Evolutionary conservation across 352 stramenopile genomes (phyloP).

Genomic region (Globisporangium perplexum): DNA sequence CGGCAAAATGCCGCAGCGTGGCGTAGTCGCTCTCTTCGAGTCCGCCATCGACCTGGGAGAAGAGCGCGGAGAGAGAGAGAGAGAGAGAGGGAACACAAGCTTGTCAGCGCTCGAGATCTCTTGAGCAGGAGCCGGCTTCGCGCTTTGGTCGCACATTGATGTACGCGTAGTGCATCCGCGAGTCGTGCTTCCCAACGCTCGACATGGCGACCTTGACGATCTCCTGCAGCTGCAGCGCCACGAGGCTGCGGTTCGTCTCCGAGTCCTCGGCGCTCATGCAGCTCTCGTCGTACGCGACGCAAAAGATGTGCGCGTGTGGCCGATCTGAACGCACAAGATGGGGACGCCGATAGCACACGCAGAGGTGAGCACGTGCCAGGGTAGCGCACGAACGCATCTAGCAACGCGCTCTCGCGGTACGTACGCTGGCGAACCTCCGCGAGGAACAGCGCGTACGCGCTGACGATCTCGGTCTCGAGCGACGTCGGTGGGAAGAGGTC

Average conservation of each 20-base stretch:
- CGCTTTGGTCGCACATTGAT: conserved; percentile 40
- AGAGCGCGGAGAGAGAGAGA: neutral
- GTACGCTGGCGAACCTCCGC: conserved; percentile 75
- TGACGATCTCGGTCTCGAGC: conserved; percentile 79
- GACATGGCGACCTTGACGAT: conserved; percentile 84
- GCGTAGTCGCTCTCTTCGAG: conserved; percentile 65
- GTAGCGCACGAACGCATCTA: neutral
- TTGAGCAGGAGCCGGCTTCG: neutral
- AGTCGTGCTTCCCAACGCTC: conserved; percentile 68
- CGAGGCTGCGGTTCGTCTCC: conserved; percentile 65
- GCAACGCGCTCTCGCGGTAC: conserved; percentile 6
- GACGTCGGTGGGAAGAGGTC: conserved; percentile 81
- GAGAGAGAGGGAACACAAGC: neutral
- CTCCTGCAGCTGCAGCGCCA: conserved; percentile 78
- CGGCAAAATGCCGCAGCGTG: conserved; percentile 78
- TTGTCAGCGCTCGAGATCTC: neutral
- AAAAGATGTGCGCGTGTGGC: conserved; percentile 80
- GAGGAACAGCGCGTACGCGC: conserved; percentile 62
- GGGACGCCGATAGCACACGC: neutral
- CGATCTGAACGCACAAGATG: conserved; percentile 33
- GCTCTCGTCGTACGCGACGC: conserved; percentile 78
- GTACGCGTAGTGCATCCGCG: conserved; percentile 79
- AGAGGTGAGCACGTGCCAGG: neutral
- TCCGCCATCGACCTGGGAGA: conserved; percentile 52
- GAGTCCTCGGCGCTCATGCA: conserved; percentile 78